Evolutionary conservation across 805 yeast species (phyloP), one percentile per base, ranked within the genome.

Genomic region (Myxozyma lipomycoides): DNA sequence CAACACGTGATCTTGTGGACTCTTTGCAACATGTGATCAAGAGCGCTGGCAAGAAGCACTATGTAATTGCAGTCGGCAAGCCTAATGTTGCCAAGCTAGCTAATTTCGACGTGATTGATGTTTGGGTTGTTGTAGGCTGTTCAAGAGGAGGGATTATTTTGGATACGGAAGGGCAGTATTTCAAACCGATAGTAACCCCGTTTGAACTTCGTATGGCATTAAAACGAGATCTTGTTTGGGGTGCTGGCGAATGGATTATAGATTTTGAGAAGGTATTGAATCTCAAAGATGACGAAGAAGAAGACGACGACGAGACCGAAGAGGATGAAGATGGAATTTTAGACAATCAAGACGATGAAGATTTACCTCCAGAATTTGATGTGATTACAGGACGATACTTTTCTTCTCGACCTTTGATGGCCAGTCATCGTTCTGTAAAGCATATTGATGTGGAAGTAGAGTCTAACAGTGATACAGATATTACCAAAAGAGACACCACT

Each of bases 1-100:
- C 86, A 62, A 86, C 95, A 4, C 78, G 80, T 46, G 73, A 66
- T n/a, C 70, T 91, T 32, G 73, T 91, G 46, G 79, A 81, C 48
- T 72, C 73, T 30, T 77, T 89, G 5, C 77, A 79, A 15, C 65
- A 71, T 23, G 76, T 84, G 67, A 79, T 93, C 51, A 77, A 74
- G 45, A 74, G 72, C 2, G 89, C 91, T 0, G 96, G 86, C 1
- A 93, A 93, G 69, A 93, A 93, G 64, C 91, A 86, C 59, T 93
- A 93, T 64, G 78, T 88, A 64, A 89, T 93, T 70, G 98, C 90
- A 2, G 98, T 93, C 3, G 98, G 98, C 9, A 93, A 93, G 67
- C 98, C 98, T 7, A 93, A 93, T 63, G 97, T 93, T 18, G 96
- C 98, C 23, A 93, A 93, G 63, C 73, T 93, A 45, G 98, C 98